These are phyloP conservation scores for Noccaea caerulescens DNA, from an alignment of 345 rosid genomes.

Conservation along the genomic window DNA sequence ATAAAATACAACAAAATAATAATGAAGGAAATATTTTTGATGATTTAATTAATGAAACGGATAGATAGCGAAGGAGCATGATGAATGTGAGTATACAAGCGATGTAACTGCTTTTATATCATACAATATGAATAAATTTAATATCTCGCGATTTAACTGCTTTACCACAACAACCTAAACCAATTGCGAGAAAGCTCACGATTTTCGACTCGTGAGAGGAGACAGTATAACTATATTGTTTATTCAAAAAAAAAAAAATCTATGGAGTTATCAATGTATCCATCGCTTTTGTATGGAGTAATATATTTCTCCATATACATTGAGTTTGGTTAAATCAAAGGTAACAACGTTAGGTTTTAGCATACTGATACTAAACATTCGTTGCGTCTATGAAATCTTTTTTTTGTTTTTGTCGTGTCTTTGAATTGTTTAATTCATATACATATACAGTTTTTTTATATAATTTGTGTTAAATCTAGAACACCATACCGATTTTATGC, in stretches of 20 bases:
- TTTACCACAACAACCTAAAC: conserved; percentile 39
- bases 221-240: not conserved
- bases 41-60: conserved; percentile 39
- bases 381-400: not conserved
- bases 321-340: not conserved
- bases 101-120: conserved; percentile 34
- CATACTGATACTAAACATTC: not conserved
- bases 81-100: conserved; percentile 41
- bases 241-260: not conserved
- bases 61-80: conserved; percentile 39
- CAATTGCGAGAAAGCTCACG: conserved; percentile 34
- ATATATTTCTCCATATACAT: not conserved
- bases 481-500: not conserved
- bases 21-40: not conserved
- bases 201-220: conserved; percentile 29
- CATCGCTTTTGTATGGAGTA: not conserved
- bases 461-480: not conserved
- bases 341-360: not conserved
- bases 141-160: conserved; percentile 39
- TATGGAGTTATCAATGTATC: not conserved
- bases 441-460: not conserved
- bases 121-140: conserved; percentile 37
- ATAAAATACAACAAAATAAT: not conserved
- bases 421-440: not conserved
- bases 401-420: too few relatives aligned